These are phyloP conservation scores for Tricholoma matsutake DNA, from an alignment of 768 basidiomycete species.

Conservation along the genomic window DNA sequence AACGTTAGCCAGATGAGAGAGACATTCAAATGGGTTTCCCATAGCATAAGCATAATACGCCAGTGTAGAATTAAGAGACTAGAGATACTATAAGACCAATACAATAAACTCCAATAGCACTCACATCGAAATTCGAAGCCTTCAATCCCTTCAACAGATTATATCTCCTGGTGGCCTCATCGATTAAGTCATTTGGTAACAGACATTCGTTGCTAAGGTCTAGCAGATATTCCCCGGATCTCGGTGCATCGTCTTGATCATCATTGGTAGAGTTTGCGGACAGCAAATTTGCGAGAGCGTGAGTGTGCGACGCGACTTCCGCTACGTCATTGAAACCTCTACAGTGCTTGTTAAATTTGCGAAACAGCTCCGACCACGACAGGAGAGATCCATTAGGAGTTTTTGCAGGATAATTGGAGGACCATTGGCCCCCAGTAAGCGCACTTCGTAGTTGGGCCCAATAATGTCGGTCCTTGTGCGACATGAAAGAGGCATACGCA, in stretches of 20 bases:
- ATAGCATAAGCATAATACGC: conserved; percentile 84
- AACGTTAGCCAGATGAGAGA: conserved; percentile 54
- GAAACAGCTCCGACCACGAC: conserved; percentile 75
- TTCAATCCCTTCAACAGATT: conserved; percentile 49
- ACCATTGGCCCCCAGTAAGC: conserved; percentile 75
- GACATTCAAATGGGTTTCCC: conserved; percentile 59
- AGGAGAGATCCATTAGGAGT: conserved; percentile 49
- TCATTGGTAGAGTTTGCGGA: conserved; percentile 47
- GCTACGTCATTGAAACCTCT: conserved; percentile 55
- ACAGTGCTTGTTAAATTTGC: conserved; percentile 88
- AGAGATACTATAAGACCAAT: conserved; percentile 5
- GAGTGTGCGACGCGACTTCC: conserved; percentile 67
- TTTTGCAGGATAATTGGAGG: conserved; percentile 56
- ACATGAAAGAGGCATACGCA: conserved; percentile 13
- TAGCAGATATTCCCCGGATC: conserved; percentile 34
- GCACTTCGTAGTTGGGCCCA: conserved; percentile 71
- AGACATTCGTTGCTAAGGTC: conserved; percentile 56
- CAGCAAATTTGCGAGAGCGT: conserved; percentile 57
- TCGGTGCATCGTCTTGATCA: conserved; percentile 46
- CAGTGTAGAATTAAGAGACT: conserved; percentile 68
- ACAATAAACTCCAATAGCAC: conserved; percentile 22
- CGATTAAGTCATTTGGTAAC: conserved; percentile 49
- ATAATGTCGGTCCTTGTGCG: conserved; percentile 70
- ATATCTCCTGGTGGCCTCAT: conserved; percentile 57
- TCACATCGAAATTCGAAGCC: conserved; percentile 54